Base-by-base conservation (phyloP, 306 rosid genomes). In the Vicia villosa region DNA sequence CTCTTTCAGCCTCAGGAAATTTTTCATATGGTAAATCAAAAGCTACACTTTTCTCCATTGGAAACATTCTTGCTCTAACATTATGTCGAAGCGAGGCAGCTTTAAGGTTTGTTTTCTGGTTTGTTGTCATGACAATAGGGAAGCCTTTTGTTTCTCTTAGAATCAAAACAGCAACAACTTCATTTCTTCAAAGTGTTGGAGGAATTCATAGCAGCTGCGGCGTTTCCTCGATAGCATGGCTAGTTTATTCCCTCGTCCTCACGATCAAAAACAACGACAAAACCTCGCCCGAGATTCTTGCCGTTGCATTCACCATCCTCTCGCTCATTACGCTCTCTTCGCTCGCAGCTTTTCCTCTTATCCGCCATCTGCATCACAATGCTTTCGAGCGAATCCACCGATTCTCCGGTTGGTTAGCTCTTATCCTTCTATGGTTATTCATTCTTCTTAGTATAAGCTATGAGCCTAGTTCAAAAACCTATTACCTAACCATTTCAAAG, bases 151-250 rank as follows among this genome's bases (percentile, higher is more conserved):
- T 89, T 5, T 68, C 87, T 58, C 81, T 89, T 38, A 20, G 55
- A 59, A 52, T 84, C 69, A 89, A 84, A 76, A 86, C 84, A 42
- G 70, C 83, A 9, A 63, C 67, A 5, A 86, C 96, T 37, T 83
- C 92, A n/a, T 75, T 89, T 50, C 90, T 89, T 63, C 96, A 89
- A 80, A 81, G 88, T 24, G 38, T 89, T 30, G 92, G 96, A 22
- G 88, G 96, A 72, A 81, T 89, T 43, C 96, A 89, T n/a, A 89
- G 96, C 58, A 80, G 92, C 2, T 89, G 88, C 55, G 96, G 90
- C 2, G 75, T 89, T 73, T 89, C 88, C n/a, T 70, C 92, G 5
- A 84, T 86, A 66, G 89, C 85, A 1, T 89, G 96, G 96, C 85
- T 89, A 3, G 63, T 79, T 3, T 86, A 84, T 71, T 79, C 90